Evolutionary conservation across 2,329 filamentous ascomycete species (phyloP), one percentile per base, ranked within the genome.

Genomic region (Diaporthe longicolla): DNA sequence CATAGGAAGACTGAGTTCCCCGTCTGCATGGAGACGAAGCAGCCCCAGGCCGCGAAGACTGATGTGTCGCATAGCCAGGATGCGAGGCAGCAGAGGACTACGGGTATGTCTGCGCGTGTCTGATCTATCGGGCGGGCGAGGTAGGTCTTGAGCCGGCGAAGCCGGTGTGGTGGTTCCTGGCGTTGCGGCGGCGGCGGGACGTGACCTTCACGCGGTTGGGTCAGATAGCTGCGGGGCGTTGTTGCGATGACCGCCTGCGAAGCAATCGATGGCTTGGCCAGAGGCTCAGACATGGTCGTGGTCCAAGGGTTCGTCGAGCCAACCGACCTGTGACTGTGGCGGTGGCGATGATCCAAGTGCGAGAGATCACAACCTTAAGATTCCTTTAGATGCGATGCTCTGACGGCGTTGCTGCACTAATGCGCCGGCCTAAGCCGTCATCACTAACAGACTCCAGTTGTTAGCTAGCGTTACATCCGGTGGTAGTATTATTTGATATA

Each of bases 51-150:
- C 8, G 35, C 35, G 35, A 37, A 37, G 10, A 6, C 35, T 9
- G 10, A 37, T 9, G 35, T 6, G 10, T 37, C 35, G 35, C 35
- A 37, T 37, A 37, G 35, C 35, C 35, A 3, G 35, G 58, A 43
- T 11, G 37, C 24, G 35, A 61, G 58, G 37, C 58, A 45, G 35
- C 58, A 61, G 58, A 61, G 37, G 24, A 61, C 15, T 21, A 61
- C 17, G 35, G 37, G 58, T 17, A 13, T 61, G 13, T 59, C 35
- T 15, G 32, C n/a, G n/a, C 29, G 24, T 37, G 58, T 9, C 24
- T 11, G 37, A 40, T 63, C 37, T 10, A 29, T 24, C 5, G 58
- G 24, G 58, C 37, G 5, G n/a, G 35, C 35, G 13, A 61, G 8
- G 15, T 63, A 26, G 35, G 13, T 19, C 8, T 1, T 29, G 24